A percentile compares a stretch with the other conserved stretches of the same genome.
These are phyloP conservation scores for Plantago coronopus DNA, from an alignment of 305 asterid species.

Conservation along the genomic window DNA sequence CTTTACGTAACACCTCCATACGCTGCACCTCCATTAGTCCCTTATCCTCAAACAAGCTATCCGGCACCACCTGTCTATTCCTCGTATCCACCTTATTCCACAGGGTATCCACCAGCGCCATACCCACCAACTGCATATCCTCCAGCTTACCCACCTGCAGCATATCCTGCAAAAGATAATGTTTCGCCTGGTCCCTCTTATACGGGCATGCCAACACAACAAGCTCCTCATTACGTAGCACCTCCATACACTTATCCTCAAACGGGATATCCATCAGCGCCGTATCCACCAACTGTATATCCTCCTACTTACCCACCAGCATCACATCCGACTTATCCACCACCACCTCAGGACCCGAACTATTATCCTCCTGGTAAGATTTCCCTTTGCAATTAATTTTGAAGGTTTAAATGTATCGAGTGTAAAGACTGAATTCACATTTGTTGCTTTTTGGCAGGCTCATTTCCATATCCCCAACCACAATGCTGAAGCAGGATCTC, in stretches of 20 bases:
- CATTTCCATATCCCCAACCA: conserved; percentile 62
- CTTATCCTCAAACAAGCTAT: conserved; percentile 37
- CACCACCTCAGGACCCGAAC: conserved; percentile 44
- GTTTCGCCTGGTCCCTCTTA: too few relatives aligned
- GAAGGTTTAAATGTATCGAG: neutral
- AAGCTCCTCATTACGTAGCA: too few relatives aligned
- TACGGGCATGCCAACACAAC: too few relatives aligned
- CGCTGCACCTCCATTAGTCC: conserved; percentile 41
- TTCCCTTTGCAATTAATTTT: neutral
- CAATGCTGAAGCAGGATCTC: conserved; percentile 38
- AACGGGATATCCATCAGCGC: too few relatives aligned
- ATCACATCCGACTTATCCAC: conserved; percentile 57
- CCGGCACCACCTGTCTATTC: conserved; percentile 34
- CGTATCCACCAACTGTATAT: conserved; percentile 59
- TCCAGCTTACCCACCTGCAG: conserved; percentile 61
- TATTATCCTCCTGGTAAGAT: conserved; percentile 57
- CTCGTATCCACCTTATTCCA: conserved; percentile 42
- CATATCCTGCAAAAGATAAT: too few relatives aligned
- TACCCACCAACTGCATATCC: too few relatives aligned
- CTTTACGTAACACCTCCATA: too few relatives aligned
- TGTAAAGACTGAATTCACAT: conserved; percentile 7
- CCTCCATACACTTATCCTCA: too few relatives aligned
- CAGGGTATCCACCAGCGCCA: conserved; percentile 29
- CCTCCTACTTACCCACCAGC: conserved; percentile 57
- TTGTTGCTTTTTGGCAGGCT: conserved; percentile 41